Conservation (phyloP, 2,329 filamentous ascomycete genomes). For the Fusarium lyarnte region DNA sequence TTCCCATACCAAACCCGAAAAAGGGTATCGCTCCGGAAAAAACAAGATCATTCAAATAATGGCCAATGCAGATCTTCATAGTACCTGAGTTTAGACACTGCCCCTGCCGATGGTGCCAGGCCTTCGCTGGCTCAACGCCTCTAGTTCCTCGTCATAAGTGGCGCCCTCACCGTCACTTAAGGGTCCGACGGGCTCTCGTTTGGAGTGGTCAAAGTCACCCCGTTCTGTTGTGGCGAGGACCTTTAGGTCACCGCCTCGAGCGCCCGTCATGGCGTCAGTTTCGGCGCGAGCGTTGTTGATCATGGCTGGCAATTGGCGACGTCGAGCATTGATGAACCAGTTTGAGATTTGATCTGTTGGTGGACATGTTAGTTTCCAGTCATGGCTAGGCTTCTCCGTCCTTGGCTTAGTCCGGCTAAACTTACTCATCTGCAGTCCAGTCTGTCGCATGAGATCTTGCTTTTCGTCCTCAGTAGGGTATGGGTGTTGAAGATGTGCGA, state of each 20-base stretch:
- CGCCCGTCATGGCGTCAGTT: constrained; percentile 56
- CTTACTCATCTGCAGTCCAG: constrained; percentile 81
- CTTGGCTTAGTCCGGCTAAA: constrained; percentile 39
- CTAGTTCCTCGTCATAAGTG: constrained; percentile 57
- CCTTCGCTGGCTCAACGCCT: constrained; percentile 45
- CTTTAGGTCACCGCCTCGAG: constrained; percentile 49
- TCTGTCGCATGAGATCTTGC: constrained; percentile 79
- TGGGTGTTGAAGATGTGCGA: constrained; percentile 79
- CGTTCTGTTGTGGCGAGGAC: constrained; percentile 53
- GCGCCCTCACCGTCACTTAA: constrained; percentile 60
- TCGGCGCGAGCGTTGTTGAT: constrained; percentile 66
- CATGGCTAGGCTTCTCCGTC: background rate
- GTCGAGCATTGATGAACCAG: constrained; percentile 83
- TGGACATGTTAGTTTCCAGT: constrained; percentile 20
- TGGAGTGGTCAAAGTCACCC: constrained; percentile 50
- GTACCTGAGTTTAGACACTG: constrained; percentile 51
- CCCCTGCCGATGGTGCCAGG: constrained; percentile 55
- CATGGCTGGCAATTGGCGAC: constrained; percentile 70
- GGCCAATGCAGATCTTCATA: background rate
- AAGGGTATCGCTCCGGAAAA: constrained; percentile 21
- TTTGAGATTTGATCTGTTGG: constrained; percentile 74
- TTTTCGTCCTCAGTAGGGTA: constrained; percentile 93
- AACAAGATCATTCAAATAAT: background rate
- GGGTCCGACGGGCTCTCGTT: constrained; percentile 50
- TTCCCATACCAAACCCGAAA: constrained; percentile 32